A percentile compares a stretch with the other conserved stretches of the same genome.
Evolutionary conservation across 2,329 filamentous ascomycete species (phyloP).

Genomic region (Apiospora sp.): DNA sequence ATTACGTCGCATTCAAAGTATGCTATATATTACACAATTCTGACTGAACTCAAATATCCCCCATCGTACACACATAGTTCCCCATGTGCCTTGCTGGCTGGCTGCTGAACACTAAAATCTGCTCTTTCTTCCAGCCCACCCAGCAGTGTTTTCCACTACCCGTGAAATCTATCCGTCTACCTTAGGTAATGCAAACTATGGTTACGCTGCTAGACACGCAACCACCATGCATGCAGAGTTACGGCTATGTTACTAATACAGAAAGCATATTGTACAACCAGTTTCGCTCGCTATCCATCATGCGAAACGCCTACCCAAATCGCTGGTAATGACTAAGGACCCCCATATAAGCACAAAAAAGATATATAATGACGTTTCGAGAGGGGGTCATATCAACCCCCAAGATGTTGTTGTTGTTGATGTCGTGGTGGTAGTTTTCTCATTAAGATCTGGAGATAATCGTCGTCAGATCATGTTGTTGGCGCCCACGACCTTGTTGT

Average conservation of each 20-base stretch:
- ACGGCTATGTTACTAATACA: slow-evolving; percentile 10
- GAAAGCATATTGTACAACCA: slow-evolving; percentile 2
- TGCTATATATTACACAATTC: neutral
- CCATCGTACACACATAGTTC: neutral
- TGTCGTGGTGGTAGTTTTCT: neutral
- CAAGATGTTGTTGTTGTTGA: neutral
- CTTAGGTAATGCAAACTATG: slow-evolving; percentile 1
- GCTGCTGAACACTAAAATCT: neutral
- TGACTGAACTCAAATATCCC: slow-evolving; percentile 1
- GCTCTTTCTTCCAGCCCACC: too few relatives aligned
- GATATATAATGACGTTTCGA: slow-evolving; percentile 18
- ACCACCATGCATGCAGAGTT: neutral
- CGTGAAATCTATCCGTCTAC: neutral
- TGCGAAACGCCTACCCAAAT: neutral
- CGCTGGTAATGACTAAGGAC: neutral
- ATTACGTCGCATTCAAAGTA: slow-evolving; percentile 7
- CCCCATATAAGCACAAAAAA: neutral
- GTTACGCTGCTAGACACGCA: neutral
- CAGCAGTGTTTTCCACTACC: neutral
- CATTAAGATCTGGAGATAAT: neutral
- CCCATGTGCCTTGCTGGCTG: neutral
- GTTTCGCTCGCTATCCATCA: neutral
- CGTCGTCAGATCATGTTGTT: neutral
- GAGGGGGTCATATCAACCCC: neutral
- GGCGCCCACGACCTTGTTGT: neutral